Evolutionary conservation across 257 asterid species (phyloP).

Genomic region (Lavandula angustifolia): DNA sequence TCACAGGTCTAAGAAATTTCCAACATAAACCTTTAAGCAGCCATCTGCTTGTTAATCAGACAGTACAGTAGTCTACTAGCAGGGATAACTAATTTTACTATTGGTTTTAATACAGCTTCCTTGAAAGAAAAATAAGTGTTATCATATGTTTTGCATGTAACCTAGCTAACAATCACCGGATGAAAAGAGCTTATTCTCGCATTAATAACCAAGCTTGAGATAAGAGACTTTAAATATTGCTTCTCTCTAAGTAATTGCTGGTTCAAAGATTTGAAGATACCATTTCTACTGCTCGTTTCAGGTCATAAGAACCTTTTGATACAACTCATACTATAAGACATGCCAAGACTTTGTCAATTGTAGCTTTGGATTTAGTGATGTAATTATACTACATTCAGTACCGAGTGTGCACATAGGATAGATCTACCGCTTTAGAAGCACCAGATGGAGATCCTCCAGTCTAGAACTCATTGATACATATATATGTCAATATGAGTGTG

Average conservation of each 20-base stretch:
- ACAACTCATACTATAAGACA: too few relatives aligned
- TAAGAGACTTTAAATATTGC: background rate
- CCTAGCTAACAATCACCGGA: background rate
- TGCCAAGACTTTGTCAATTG: too few relatives aligned
- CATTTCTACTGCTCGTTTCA: conserved; percentile 6
- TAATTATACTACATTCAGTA: background rate
- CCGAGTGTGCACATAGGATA: conserved; percentile 10
- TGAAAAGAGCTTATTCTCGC: background rate
- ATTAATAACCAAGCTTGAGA: conserved; percentile 5
- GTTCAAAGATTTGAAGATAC: conserved; percentile 16
- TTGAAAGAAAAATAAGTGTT: too few relatives aligned
- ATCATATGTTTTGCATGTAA: too few relatives aligned
- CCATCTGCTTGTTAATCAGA: too few relatives aligned
- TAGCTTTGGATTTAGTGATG: conserved; percentile 4
- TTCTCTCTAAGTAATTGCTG: conserved; percentile 5
- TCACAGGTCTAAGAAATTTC: too few relatives aligned
- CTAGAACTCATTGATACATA: background rate
- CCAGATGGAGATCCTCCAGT: background rate
- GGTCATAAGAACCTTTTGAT: too few relatives aligned
- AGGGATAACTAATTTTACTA: too few relatives aligned
- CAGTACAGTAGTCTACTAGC: too few relatives aligned
- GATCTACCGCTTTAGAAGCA: conserved; percentile 6
- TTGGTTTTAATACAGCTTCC: too few relatives aligned
- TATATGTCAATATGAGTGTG: background rate
- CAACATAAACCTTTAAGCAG: too few relatives aligned